phyloP scores from a whole-genome alignment of 1,284 basidiomycete species.

The Pseudozyma sp. region DNA sequence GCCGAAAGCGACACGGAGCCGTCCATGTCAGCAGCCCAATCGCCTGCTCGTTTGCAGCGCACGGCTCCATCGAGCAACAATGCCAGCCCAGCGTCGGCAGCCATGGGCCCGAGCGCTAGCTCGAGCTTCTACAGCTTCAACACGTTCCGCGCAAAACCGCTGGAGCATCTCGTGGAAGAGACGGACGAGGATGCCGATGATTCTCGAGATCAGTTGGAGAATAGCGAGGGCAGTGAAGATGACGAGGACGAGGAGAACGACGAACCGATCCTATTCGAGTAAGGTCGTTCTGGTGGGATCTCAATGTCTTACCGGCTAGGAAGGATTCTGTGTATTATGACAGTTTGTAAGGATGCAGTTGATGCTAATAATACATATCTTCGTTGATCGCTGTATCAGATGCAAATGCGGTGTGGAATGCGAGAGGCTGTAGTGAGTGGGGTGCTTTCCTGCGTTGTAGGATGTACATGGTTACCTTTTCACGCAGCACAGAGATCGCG shows the following conservation, averaged over 20 bases:
- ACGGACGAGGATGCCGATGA: slow-evolving; percentile 38
- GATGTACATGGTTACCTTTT: too few relatives aligned
- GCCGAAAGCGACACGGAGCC: slow-evolving; percentile 49
- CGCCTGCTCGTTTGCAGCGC: slow-evolving; percentile 26
- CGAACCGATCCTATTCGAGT: slow-evolving; percentile 45
- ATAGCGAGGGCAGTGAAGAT: slow-evolving; percentile 23
- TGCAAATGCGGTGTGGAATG: too few relatives aligned
- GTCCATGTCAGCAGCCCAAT: slow-evolving; percentile 16
- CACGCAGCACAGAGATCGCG: too few relatives aligned
- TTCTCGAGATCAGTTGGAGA: slow-evolving; percentile 12
- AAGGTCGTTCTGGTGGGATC: slow-evolving; percentile 13
- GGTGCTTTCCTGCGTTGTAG: too few relatives aligned
- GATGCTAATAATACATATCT: too few relatives aligned
- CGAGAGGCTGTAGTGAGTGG: too few relatives aligned
- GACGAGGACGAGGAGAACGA: slow-evolving; percentile 26
- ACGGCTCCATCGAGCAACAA: slow-evolving; percentile 1
- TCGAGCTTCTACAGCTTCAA: slow-evolving; percentile 45
- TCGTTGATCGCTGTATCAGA: too few relatives aligned
- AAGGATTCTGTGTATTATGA: too few relatives aligned
- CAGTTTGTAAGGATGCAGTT: too few relatives aligned
- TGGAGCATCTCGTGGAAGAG: slow-evolving; percentile 41
- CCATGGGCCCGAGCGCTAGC: slow-evolving; percentile 13
- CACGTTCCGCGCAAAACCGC: slow-evolving; percentile 39
- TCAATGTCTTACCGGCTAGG: not conserved
- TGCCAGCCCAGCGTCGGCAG: slow-evolving; percentile 1